Evolutionary conservation across 352 stramenopile species (phyloP).

Genomic region (Phytophthora uliginosa): DNA sequence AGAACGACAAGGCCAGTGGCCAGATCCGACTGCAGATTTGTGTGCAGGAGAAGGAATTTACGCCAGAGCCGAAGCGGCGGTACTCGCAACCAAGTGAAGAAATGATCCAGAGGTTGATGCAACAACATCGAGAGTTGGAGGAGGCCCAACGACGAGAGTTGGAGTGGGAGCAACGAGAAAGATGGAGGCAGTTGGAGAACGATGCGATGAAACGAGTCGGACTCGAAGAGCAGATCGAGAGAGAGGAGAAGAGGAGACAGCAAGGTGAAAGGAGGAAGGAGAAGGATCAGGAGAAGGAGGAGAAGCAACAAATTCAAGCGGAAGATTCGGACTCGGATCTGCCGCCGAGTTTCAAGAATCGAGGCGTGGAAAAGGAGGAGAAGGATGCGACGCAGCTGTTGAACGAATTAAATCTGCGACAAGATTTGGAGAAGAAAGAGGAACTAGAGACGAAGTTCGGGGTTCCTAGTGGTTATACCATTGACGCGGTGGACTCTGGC

Average conservation of each 20-base stretch:
- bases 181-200: slow-evolving; percentile 29
- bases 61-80: not conserved
- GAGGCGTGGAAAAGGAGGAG: slow-evolving; percentile 15
- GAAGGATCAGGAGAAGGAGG: not conserved
- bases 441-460: not conserved
- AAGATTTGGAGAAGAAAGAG: slow-evolving; percentile 9
- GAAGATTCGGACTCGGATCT: slow-evolving; percentile 20
- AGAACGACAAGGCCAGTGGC: slow-evolving; percentile 46
- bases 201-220: slow-evolving; percentile 20
- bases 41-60: slow-evolving; percentile 33
- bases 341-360: slow-evolving; percentile 18
- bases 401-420: slow-evolving; percentile 12
- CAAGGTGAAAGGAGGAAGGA: slow-evolving; percentile 11
- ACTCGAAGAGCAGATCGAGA: slow-evolving; percentile 17
- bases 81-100: slow-evolving; percentile 28
- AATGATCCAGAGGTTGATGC: slow-evolving; percentile 33
- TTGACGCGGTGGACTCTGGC: slow-evolving; percentile 1
- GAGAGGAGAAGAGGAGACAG: slow-evolving; percentile 25
- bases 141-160: slow-evolving; percentile 19
- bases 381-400: slow-evolving; percentile 11
- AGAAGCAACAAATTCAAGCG: not conserved
- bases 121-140: slow-evolving; percentile 37
- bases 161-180: slow-evolving; percentile 27
- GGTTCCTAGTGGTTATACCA: slow-evolving; percentile 14
- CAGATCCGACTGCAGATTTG: slow-evolving; percentile 71